Conservation (phyloP, 1,139 yeast genomes). For the Candida sp. region DNA sequence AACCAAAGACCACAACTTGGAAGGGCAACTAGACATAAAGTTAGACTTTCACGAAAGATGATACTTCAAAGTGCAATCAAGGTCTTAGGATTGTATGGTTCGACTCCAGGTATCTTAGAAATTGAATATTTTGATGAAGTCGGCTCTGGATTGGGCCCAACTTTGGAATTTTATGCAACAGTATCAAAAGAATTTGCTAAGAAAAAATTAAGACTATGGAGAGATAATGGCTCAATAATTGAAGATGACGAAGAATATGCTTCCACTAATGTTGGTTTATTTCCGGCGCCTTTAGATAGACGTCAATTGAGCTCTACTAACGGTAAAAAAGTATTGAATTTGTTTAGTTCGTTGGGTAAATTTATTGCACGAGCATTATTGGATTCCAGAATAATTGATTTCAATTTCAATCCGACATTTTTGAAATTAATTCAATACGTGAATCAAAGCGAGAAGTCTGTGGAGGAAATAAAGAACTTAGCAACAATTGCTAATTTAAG, state of each 20-base stretch:
- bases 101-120: constrained; percentile 78
- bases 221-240: constrained; percentile 34
- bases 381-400: constrained; percentile 84
- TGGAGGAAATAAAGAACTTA: constrained; percentile 20
- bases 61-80: constrained; percentile 78
- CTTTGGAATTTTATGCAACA: constrained; percentile 83
- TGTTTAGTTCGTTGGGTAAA: constrained; percentile 71
- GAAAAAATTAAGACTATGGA: constrained; percentile 66
- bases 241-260: constrained; percentile 37
- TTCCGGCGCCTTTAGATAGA: constrained; percentile 63
- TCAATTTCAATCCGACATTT: constrained; percentile 70
- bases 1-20: constrained; percentile 53
- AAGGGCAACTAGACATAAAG: constrained; percentile 75
- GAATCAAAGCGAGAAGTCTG: constrained; percentile 12
- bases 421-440: constrained; percentile 47
- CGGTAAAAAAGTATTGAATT: constrained; percentile 43
- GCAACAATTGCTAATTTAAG: constrained; percentile 41
- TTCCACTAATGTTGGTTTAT: constrained; percentile 50
- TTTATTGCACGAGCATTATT: constrained; percentile 84
- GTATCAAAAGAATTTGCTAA: constrained; percentile 72
- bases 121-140: constrained; percentile 89
- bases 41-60: constrained; percentile 69
- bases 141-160: constrained; percentile 97
- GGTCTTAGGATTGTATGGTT: constrained; percentile 73
- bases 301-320: constrained; percentile 25